Evolutionary conservation across 495 filamentous ascomycete genomes (phyloP), one percentile per base, ranked within the genome.

Genomic region (Penicillium arizonense): DNA sequence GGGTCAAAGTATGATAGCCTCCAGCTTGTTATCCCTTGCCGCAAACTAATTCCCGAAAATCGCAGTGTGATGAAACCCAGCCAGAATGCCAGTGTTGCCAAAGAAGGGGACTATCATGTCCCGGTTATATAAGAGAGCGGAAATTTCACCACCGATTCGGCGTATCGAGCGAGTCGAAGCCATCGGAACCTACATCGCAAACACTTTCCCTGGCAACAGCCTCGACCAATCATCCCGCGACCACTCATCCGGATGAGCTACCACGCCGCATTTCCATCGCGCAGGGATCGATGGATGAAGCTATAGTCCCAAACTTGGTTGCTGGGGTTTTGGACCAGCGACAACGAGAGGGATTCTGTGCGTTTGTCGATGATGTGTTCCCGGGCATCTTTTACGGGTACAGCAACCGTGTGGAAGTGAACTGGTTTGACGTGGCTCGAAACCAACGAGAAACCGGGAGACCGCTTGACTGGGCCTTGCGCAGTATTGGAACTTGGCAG

Each of bases 21-120:
- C 16, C 10, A 23, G 30, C 3, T 3, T 35, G 8, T 21, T 9
- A 23, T 30, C 14, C 8, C 32, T 30, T 0, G 16, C 16, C 11
- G 26, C 36, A 26, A 44, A 18, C 52, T 32, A 53, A 55, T 16
- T 8, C 28, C 0, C 28, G 5, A 23, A 41, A 37, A 18, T 37
- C 32, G 16, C 32, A 65, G 61, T 74, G 71, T 42, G 71, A 74
- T 42, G 54, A 70, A 53, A 51, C 44, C 18, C 54, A 44, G 5
- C 64, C 64, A 41, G 52, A 55, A 57, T 75, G 71, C 44, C 50
- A 55, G 1, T 58, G 62, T 24, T 75, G 72, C 44, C 60, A 56
- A 16, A 56, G 53, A 20, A 56, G 62, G 24, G 56, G 58, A 6
- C 47, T 55, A 1, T 12, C 44, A 34, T 74, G 71, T 52, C 67